A percentile compares a stretch with the other conserved stretches of the same genome.
Evolutionary conservation across 2,329 filamentous ascomycete genomes (phyloP).

Genomic region (Xylariomycetidae sp.): DNA sequence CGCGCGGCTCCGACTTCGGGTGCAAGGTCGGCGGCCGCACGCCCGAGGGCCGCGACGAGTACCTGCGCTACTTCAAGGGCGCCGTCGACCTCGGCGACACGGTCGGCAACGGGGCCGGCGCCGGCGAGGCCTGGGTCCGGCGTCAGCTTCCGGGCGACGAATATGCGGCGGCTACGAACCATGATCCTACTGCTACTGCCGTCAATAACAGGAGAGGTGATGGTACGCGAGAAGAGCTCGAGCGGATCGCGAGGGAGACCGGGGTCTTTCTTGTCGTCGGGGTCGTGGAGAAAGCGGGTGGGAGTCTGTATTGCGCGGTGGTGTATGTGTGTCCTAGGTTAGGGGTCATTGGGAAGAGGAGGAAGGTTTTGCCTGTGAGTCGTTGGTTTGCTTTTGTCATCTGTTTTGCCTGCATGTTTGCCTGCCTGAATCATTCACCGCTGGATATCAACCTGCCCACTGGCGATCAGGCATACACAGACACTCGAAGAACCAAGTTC

Average conservation of each 20-base stretch:
- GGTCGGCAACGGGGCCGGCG: conserved; percentile 56
- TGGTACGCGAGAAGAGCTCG: conserved; percentile 75
- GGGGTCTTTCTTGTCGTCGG: conserved; percentile 81
- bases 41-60: conserved; percentile 74
- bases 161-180: no score
- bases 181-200: no score
- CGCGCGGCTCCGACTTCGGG: conserved; percentile 75
- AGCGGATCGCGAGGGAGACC: conserved; percentile 69
- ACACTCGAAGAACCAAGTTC: no score
- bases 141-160: no score
- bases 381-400: conserved; percentile 3
- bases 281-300: conserved; percentile 72
- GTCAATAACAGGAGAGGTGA: conserved; percentile 58
- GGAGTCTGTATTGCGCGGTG: conserved; percentile 77
- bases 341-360: conserved; percentile 76
- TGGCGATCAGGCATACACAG: no score
- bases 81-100: conserved; percentile 85
- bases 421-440: no score
- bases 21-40: conserved; percentile 66
- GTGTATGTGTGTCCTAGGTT: conserved; percentile 74
- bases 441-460: no score
- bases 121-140: conserved; percentile 69
- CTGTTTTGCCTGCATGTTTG: no score
- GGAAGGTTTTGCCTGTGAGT: conserved; percentile 85
- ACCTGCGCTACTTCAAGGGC: conserved; percentile 69